phyloP scores from a whole-genome alignment of 345 rosid genomes.

The Conringia planisiliqua region DNA sequence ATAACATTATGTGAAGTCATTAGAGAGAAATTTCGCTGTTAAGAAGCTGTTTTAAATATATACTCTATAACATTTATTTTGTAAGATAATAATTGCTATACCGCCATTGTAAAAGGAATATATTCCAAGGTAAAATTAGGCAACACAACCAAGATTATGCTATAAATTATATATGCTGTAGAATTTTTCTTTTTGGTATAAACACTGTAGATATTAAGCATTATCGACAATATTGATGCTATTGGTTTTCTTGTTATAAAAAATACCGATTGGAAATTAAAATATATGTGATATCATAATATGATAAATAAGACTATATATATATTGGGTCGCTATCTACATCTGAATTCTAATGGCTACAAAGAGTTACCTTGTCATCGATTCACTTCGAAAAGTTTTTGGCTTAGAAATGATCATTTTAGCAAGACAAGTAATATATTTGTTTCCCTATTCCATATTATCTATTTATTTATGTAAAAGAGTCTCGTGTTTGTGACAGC shows the following conservation, averaged over 20 bases:
- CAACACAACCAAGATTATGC: not conserved
- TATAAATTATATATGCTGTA: not conserved
- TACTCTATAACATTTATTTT: not conserved
- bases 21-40: not conserved
- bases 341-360: conserved; percentile 27
- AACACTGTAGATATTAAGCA: not conserved
- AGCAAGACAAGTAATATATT: conserved; percentile 9
- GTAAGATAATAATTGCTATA: not conserved
- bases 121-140: not conserved
- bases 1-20: not conserved
- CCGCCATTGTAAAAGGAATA: not conserved
- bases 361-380: conserved; percentile 25
- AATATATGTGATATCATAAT: not conserved
- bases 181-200: not conserved
- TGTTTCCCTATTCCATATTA: conserved; percentile 13
- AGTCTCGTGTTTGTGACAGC: conserved; percentile 39
- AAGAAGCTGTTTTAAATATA: not conserved
- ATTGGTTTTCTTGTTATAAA: not conserved
- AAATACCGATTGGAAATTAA: not conserved
- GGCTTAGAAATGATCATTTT: conserved; percentile 19
- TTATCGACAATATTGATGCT: not conserved
- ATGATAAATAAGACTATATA: not conserved
- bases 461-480: conserved; percentile 19
- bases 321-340: conserved; percentile 10
- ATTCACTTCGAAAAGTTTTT: conserved; percentile 22